Evolutionary conservation across 2,329 filamentous ascomycete genomes (phyloP), one percentile per base, ranked within the genome.

Genomic region (Botrytis fabae): DNA sequence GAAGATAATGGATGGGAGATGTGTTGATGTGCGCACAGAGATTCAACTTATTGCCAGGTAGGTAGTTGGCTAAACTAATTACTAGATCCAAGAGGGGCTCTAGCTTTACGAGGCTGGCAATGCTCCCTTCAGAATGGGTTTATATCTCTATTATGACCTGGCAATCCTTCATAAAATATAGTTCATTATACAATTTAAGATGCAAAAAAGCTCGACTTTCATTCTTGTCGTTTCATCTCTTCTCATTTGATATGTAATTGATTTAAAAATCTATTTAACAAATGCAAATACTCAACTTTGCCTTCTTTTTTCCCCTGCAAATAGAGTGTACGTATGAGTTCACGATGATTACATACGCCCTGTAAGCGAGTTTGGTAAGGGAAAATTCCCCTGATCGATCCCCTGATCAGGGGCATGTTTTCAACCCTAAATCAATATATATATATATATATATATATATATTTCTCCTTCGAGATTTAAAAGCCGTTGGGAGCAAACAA

Each of bases 71-170:
- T 1, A 25, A 42, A 63, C 25, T 63, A 63, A 57, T 42, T 42
- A 44, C n/a, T 28, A n/a, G 61, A 42, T 42, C 40, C 38, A 51
- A 66, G 63, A 66, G 63, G 63, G 63, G 63, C 63, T 51, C 63
- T 66, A 66, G 44, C 63, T 66, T 66, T 32, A 51, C 44, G 28
- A 57, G 51, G 51, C 51, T 28, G n/a, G 51, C 28, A 57, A 57
- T 57, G n/a, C n/a, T 28, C 51, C n/a, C 51, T 57, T 28, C 14
- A 18, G 14, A 28, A 18, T 3, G 51, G 28, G 51, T 16, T 57
- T 57, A 57, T 28, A 32, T 57, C 14, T 18, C 51, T 4, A 57
- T 57, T 18, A 18, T 57, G 3, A 18, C 51, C n/a, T 28, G 51
- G n/a, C 3, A 28, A 57, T 57, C 1, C n/a, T 57, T 9, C 0